Conservation (phyloP, 768 basidiomycete species). For the Hirschioporus abietinus region DNA sequence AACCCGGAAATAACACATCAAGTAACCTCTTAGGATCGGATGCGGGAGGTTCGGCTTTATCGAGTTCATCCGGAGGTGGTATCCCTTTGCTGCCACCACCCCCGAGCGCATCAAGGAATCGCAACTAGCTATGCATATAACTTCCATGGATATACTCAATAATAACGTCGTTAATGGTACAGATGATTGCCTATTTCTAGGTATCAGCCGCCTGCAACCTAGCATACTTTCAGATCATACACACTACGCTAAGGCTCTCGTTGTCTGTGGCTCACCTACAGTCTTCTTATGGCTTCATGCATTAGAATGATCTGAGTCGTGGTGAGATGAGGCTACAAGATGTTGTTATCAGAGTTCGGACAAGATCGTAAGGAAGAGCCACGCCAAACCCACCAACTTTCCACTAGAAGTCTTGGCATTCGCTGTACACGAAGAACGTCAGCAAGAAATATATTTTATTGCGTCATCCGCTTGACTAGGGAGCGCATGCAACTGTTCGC, state of each 20-base stretch:
- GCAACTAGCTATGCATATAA: slow-evolving; percentile 22
- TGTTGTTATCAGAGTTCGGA: no score
- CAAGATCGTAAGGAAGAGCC: no score
- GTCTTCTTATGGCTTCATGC: no score
- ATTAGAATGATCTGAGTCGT: no score
- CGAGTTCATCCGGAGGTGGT: slow-evolving; percentile 28
- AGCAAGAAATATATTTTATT: neutral
- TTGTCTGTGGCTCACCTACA: no score
- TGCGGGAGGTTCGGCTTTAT: slow-evolving; percentile 9
- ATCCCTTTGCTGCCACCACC: slow-evolving; percentile 83
- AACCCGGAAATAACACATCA: slow-evolving; percentile 27
- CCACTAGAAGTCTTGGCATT: neutral
- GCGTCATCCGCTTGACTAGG: neutral
- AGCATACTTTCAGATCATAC: neutral
- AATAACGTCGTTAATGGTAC: no score
- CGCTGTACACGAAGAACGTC: neutral
- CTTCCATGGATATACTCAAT: no score
- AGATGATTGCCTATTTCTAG: no score
- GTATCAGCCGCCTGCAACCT: neutral
- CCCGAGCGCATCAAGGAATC: slow-evolving; percentile 55
- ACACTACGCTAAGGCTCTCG: no score
- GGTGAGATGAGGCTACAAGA: no score
- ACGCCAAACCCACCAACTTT: no score
- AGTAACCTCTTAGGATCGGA: slow-evolving; percentile 37
- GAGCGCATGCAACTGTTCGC: neutral